Percentiles rank a stretch among this genome's conserved stretches.
phyloP scores from a whole-genome alignment of 805 yeast species.

The Tanozyma kutaoensis region DNA sequence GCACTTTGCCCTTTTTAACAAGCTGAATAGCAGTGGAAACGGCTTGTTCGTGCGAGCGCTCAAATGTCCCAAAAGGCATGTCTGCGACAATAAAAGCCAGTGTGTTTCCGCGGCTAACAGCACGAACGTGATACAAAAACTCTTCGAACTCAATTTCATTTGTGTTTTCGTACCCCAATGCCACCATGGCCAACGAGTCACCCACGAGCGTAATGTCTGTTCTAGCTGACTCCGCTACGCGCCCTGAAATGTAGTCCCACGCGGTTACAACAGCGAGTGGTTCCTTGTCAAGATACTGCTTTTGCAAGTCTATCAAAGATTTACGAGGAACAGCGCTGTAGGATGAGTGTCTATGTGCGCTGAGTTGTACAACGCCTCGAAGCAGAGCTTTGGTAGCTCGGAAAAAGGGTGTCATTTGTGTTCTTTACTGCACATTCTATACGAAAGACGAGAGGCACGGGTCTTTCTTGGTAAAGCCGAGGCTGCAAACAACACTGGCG shows the following conservation, averaged over 20 bases:
- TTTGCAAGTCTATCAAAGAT: conserved; percentile 3
- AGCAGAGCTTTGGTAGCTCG: too few relatives aligned
- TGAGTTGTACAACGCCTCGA: too few relatives aligned
- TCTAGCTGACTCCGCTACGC: conserved; percentile 50
- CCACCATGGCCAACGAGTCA: conserved; percentile 87
- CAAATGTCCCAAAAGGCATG: conserved; percentile 82
- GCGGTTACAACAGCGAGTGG: conserved; percentile 56
- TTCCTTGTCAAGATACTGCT: conserved; percentile 5
- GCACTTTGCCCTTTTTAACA: conserved; percentile 41
- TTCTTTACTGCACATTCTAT: too few relatives aligned
- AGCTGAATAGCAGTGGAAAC: conserved; percentile 40
- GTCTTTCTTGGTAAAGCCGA: too few relatives aligned
- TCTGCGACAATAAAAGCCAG: conserved; percentile 68
- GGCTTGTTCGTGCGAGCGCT: conserved; percentile 50
- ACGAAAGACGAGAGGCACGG: too few relatives aligned
- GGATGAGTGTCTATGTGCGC: too few relatives aligned
- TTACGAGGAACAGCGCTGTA: conserved; percentile 3
- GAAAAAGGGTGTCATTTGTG: too few relatives aligned
- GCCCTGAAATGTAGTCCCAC: conserved; percentile 71
- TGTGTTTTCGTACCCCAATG: conserved; percentile 70
- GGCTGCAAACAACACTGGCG: too few relatives aligned
- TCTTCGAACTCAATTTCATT: conserved; percentile 68
- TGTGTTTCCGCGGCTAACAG: conserved; percentile 62
- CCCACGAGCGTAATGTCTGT: conserved; percentile 73
- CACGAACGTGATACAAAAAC: conserved; percentile 59